Evolutionary conservation across 164 flowering plant genomes (phyloP), one percentile per base, ranked within the genome.

Genomic region (Tetracentron sinense): DNA sequence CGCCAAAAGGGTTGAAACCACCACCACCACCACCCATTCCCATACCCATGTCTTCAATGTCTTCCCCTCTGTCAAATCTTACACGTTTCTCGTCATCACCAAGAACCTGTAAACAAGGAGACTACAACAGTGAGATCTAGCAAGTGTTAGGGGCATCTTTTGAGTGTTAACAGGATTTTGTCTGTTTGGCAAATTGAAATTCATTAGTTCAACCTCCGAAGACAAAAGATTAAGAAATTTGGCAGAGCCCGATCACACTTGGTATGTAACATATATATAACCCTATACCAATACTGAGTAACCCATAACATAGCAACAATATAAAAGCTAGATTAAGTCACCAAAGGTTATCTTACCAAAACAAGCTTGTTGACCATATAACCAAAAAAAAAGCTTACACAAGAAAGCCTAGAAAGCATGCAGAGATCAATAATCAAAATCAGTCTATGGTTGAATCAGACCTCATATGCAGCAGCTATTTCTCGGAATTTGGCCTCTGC

Each of bases 391-490:
- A 33, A 20, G n/a, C n/a, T 1, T 14, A n/a, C n/a, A n/a, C 14
- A 12, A 21, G 10, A 42, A 10, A 20, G 27, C 23, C 15, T 26
- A 29, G 7, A 38, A 2, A 35, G 0, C n/a, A 44, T n/a, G 54
- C 31, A 31, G 7, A 26, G 20, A 42, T 55, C 0, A 21, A 19
- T 11, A 22, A 62, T 59, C 46, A 17, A 38, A 11, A n/a, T n/a
- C n/a, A n/a, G n/a, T n/a, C n/a, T 1, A 42, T 22, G 10, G 42
- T 22, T n/a, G 21, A 55, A 49, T 38, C 69, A 14, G 25, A 90
- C 97, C 99, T 92, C 97, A 72, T 95, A 95, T 46, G 99, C 97
- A 59, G 93, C 96, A 52, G 99, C 99, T 66, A 95, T 92, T 73
- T 95, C 99, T 65, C 84, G 83, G 64, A 95, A 95, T 67, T 83